These are phyloP conservation scores for Leptosphaerulina australis DNA, from an alignment of 2,329 filamentous ascomycete genomes.

Conservation along the genomic window DNA sequence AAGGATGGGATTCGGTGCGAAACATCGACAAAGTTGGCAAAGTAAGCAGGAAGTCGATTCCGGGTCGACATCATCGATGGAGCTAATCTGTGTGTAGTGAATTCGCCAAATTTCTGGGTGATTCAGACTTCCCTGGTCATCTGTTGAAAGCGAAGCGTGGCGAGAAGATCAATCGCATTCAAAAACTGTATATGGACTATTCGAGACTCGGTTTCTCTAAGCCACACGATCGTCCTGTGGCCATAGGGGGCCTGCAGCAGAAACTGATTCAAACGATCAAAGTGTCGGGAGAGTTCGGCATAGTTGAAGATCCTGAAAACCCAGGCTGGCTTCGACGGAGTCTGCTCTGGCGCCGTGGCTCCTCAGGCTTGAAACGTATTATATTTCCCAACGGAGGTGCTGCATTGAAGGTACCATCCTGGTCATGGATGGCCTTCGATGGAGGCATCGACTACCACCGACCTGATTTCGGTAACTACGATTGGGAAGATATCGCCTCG, in stretches of 20 bases:
- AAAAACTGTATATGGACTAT: conserved; percentile 38
- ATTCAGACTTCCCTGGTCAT: conserved; percentile 32
- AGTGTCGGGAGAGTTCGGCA: neutral
- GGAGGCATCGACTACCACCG: conserved; percentile 25
- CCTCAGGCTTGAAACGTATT: neutral
- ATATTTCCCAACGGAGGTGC: neutral
- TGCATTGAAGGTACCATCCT: conserved; percentile 7
- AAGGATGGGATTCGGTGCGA: conserved; percentile 26
- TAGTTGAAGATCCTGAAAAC: neutral
- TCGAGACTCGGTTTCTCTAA: conserved; percentile 35
- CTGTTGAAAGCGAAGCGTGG: neutral
- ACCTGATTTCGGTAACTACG: neutral
- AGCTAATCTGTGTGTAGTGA: no score
- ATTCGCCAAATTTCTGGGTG: conserved; percentile 36
- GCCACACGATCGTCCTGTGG: conserved; percentile 36
- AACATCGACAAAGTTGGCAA: conserved; percentile 21
- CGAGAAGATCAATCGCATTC: conserved; percentile 28
- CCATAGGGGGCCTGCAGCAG: conserved; percentile 43
- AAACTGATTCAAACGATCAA: conserved; percentile 30
- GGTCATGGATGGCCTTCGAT: conserved; percentile 30
- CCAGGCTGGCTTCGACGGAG: neutral
- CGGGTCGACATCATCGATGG: no score
- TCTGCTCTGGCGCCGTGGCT: neutral
- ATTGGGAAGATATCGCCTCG: conserved; percentile 8
- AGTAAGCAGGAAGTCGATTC: no score